Conservation (phyloP, 106 monocot genomes). For the Triglochin maritima region DNA sequence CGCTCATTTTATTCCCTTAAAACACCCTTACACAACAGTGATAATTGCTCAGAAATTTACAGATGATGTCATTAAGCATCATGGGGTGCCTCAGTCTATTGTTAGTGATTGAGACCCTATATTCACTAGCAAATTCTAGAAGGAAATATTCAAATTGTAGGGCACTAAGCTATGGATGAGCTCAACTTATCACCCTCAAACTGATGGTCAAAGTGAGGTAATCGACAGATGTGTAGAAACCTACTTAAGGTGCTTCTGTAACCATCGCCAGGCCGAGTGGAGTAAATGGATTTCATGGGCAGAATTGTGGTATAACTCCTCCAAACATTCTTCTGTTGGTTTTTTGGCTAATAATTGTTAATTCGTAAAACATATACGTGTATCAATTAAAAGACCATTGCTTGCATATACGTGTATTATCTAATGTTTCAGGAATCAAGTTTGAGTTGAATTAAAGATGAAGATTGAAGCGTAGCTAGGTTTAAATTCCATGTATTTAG, state of each 20-base stretch:
- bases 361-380: too few species aligned
- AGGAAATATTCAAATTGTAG: not conserved
- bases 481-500: too few species aligned
- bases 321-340: not conserved
- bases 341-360: too few species aligned
- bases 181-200: not conserved
- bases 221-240: not conserved
- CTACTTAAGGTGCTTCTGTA: not conserved
- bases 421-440: too few species aligned
- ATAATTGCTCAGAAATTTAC: not conserved
- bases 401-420: too few species aligned
- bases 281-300: not conserved
- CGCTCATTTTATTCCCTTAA: conserved; percentile 5
- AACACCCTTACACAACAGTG: conserved; percentile 9
- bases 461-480: too few species aligned
- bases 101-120: conserved; percentile 1
- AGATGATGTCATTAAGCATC: not conserved
- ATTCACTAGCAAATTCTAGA: conserved; percentile 2
- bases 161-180: not conserved
- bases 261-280: not conserved
- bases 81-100: conserved; percentile 7
- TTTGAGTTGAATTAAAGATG: too few species aligned
- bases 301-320: conserved; percentile 5
- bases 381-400: too few species aligned
- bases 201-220: not conserved